phyloP scores from a whole-genome alignment of 2,329 filamentous ascomycete genomes.

The Fusarium sp. region DNA sequence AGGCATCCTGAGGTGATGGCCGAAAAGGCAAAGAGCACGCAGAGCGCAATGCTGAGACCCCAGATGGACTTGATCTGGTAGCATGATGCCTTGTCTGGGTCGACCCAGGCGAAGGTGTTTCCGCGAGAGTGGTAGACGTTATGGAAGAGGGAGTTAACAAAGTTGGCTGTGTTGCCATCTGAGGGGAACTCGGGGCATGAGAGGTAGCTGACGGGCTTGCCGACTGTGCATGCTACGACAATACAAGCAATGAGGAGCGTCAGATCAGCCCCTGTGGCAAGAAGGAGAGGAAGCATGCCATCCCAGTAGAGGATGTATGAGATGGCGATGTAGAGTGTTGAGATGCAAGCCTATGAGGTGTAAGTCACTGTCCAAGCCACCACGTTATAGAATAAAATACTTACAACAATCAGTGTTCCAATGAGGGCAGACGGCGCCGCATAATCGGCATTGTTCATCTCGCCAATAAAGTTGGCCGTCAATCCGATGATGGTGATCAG shows the following conservation, averaged over 20 bases:
- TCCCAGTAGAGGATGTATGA: conserved; percentile 86
- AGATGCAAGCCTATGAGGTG: conserved; percentile 75
- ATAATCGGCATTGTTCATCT: conserved; percentile 76
- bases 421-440: conserved; percentile 79
- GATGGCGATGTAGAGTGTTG: conserved; percentile 82
- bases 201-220: conserved; percentile 83
- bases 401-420: conserved; percentile 82
- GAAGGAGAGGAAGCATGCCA: conserved; percentile 78
- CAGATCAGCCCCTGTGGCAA: conserved; percentile 74
- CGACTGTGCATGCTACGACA: conserved; percentile 81
- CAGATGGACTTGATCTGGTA: conserved; percentile 88
- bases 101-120: conserved; percentile 60
- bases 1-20: conserved; percentile 69
- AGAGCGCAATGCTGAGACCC: conserved; percentile 85
- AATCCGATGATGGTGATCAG: conserved; percentile 85
- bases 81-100: conserved; percentile 73
- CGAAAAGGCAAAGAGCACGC: conserved; percentile 76
- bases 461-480: conserved; percentile 82
- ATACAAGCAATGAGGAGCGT: conserved; percentile 81
- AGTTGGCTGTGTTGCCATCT: conserved; percentile 57
- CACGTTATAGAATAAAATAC: conserved; percentile 52
- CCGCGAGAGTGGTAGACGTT: conserved; percentile 55
- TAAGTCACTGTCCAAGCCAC: not conserved
- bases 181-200: conserved; percentile 71
- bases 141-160: conserved; percentile 59